These are phyloP conservation scores for Trichomonas vaginalis DNA, from an alignment of 208 protist genomes.

Conservation along the genomic window DNA sequence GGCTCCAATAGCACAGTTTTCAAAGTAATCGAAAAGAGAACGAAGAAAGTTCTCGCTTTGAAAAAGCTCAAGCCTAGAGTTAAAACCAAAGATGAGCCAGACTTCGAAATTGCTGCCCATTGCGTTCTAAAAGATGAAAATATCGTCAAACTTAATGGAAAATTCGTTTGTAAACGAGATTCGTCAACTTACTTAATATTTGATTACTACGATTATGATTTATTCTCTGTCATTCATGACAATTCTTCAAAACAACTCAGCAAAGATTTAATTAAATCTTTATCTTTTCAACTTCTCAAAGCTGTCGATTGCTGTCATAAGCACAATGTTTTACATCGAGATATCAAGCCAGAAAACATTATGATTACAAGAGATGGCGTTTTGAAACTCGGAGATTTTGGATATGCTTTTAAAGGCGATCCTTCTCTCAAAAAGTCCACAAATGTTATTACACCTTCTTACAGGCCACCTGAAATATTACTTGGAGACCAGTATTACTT, in stretches of 20 bases:
- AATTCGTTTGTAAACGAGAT: not conserved
- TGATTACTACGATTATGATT: not conserved
- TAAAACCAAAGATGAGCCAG: not conserved
- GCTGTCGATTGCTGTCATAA: not conserved
- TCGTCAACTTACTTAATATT: not conserved
- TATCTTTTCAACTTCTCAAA: not conserved
- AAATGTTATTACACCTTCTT: slow-evolving; percentile 66
- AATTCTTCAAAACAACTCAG: not conserved
- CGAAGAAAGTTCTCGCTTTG: not conserved
- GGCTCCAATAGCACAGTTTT: not conserved
- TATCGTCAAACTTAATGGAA: not conserved
- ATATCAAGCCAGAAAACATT: not conserved
- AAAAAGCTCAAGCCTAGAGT: not conserved
- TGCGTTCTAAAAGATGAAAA: not conserved
- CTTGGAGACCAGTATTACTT: slow-evolving; percentile 73
- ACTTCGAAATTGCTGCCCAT: not conserved
- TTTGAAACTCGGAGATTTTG: not conserved
- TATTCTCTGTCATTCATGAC: not conserved
- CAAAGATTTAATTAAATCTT: not conserved
- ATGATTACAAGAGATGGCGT: not conserved
- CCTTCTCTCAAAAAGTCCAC: not conserved
- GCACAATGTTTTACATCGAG: not conserved
- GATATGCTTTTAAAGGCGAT: not conserved
- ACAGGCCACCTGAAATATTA: slow-evolving; percentile 88
- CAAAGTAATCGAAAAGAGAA: not conserved